A percentile compares a stretch with the other conserved stretches of the same genome.
These are phyloP conservation scores for Macadamia integrifolia DNA, from an alignment of 164 flowering plant species.

Conservation along the genomic window DNA sequence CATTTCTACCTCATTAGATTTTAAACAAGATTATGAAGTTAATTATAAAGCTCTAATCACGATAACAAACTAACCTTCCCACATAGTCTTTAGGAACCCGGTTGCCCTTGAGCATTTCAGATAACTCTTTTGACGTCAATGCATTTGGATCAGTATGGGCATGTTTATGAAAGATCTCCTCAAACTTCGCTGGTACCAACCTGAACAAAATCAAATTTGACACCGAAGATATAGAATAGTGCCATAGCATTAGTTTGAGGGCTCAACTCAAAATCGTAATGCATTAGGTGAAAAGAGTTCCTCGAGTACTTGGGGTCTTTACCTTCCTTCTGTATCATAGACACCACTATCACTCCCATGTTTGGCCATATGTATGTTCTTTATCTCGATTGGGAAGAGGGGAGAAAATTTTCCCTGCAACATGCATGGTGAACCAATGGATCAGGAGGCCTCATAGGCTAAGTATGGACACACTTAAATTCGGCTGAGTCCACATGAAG, in stretches of 20 bases:
- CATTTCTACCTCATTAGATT: neutral
- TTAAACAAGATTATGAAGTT: neutral
- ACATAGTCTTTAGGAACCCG: conserved; percentile 41
- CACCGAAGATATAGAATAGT: neutral
- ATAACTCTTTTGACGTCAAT: conserved; percentile 49
- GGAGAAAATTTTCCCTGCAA: conserved; percentile 42
- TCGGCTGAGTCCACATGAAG: too few species aligned
- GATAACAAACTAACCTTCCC: conserved; percentile 42
- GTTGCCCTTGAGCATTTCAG: conserved; percentile 48
- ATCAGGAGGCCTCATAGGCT: neutral
- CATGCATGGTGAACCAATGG: neutral
- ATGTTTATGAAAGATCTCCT: conserved; percentile 56
- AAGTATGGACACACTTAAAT: too few species aligned
- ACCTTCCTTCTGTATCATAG: conserved; percentile 76
- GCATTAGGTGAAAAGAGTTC: too few species aligned
- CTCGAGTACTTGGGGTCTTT: too few species aligned
- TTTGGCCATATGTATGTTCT: conserved; percentile 47
- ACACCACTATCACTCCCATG: conserved; percentile 73
- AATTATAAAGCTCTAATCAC: neutral
- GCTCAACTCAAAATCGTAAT: too few species aligned
- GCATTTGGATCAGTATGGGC: conserved; percentile 34
- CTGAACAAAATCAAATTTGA: conserved; percentile 7
- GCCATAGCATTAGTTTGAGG: too few species aligned
- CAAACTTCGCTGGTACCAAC: conserved; percentile 41
- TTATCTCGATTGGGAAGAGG: conserved; percentile 49